phyloP scores from a whole-genome alignment of 345 rosid species.

The Nasturtium officinale region DNA sequence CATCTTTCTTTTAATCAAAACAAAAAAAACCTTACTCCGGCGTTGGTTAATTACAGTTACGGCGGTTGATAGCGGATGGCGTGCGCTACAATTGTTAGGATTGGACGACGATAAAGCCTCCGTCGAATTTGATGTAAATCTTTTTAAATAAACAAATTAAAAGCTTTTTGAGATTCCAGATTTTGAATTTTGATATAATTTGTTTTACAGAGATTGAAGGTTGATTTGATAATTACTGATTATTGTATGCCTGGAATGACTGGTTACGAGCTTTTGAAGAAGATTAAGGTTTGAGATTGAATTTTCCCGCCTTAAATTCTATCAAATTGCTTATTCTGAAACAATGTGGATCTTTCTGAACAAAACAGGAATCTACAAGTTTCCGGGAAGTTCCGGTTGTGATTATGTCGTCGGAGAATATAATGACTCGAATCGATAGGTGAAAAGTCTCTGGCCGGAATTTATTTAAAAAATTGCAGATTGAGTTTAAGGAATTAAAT shows the following conservation, averaged over 20 bases:
- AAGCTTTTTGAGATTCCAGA: not conserved
- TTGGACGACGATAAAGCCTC: slow-evolving; percentile 58
- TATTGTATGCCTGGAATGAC: slow-evolving; percentile 99
- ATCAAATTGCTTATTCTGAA: not conserved
- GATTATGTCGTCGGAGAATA: slow-evolving; percentile 92
- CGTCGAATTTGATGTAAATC: slow-evolving; percentile 50
- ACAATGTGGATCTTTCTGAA: slow-evolving; percentile 13
- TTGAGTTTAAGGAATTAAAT: not conserved
- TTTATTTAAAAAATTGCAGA: not conserved
- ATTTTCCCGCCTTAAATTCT: slow-evolving; percentile 17
- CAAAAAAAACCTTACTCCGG: not conserved
- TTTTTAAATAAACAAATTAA: not conserved
- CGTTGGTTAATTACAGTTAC: slow-evolving; percentile 59
- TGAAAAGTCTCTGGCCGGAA: slow-evolving; percentile 24
- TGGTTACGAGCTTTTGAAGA: slow-evolving; percentile 92
- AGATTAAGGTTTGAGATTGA: slow-evolving; percentile 62
- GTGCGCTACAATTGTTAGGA: slow-evolving; percentile 82
- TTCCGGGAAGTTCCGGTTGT: slow-evolving; percentile 82
- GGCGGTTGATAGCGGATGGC: slow-evolving; percentile 80
- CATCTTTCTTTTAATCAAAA: not conserved
- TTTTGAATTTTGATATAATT: not conserved
- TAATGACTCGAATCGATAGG: slow-evolving; percentile 80
- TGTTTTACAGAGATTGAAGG: slow-evolving; percentile 64
- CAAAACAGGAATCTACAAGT: slow-evolving; percentile 67
- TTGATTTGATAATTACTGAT: slow-evolving; percentile 90